phyloP scores from a whole-genome alignment of 257 asterid genomes.

The Scutellaria baicalensis region DNA sequence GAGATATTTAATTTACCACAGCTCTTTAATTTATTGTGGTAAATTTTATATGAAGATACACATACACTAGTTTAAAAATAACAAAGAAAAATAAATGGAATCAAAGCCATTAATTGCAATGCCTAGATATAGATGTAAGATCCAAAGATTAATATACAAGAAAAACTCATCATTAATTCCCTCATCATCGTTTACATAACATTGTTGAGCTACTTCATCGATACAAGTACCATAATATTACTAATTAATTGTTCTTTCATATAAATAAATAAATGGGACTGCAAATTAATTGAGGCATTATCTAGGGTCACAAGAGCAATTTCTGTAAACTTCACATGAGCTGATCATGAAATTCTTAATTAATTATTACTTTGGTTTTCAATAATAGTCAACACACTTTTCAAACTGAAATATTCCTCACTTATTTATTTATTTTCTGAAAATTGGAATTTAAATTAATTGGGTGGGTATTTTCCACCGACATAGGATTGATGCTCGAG shows the following conservation, averaged over 20 bases:
- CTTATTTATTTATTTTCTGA: background rate
- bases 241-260: too few species aligned
- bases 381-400: constrained; percentile 12
- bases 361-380: background rate
- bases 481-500: constrained; percentile 11
- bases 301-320: constrained; percentile 13
- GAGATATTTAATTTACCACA: too few species aligned
- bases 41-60: too few species aligned
- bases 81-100: too few species aligned
- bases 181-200: background rate
- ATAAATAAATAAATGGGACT: too few species aligned
- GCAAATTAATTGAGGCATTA: constrained; percentile 11
- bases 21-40: too few species aligned
- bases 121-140: background rate
- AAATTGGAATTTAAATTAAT: background rate
- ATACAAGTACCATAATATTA: background rate
- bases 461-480: constrained; percentile 30
- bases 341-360: background rate
- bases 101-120: background rate
- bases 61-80: too few species aligned
- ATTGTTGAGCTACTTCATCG: constrained; percentile 2
- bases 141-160: background rate
- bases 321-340: constrained; percentile 22
- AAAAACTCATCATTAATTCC: background rate
- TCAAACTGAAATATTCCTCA: background rate